Percentiles rank a stretch among this genome's conserved stretches.
Conservation (phyloP, 2,329 filamentous ascomycete species). For the Diaporthe ampelina region DNA sequence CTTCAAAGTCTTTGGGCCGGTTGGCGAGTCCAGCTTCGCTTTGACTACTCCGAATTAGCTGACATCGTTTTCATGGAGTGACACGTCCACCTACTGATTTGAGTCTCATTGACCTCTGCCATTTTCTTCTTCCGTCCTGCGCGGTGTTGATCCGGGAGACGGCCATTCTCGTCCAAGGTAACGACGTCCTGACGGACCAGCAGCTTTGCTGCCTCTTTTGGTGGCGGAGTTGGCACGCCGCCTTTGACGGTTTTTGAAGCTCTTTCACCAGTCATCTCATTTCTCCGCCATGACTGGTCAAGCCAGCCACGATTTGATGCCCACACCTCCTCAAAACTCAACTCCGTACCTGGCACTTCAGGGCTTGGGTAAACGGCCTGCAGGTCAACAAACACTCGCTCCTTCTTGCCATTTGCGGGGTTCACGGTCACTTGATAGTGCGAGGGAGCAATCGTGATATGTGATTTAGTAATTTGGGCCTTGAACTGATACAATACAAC, state of each 20-base stretch:
- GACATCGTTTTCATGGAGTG: neutral
- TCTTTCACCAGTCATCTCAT: conserved; percentile 45
- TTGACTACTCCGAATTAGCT: conserved; percentile 74
- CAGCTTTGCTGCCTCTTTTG: conserved; percentile 54
- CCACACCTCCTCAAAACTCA: conserved; percentile 93
- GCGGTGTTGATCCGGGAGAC: conserved; percentile 58
- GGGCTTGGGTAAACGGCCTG: conserved; percentile 86
- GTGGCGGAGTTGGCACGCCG: conserved; percentile 48
- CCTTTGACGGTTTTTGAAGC: conserved; percentile 43
- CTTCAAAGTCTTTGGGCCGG: conserved; percentile 85
- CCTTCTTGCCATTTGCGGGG: conserved; percentile 83
- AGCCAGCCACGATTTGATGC: conserved; percentile 82
- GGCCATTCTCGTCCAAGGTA: conserved; percentile 73
- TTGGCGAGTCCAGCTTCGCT: conserved; percentile 91
- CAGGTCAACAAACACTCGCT: conserved; percentile 89
- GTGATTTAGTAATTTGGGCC: conserved; percentile 71
- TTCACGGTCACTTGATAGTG: conserved; percentile 86
- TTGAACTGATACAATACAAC: conserved; percentile 71
- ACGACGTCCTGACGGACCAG: conserved; percentile 60
- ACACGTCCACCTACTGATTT: conserved; percentile 78
- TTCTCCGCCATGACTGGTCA: conserved; percentile 68
- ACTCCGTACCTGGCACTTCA: conserved; percentile 78
- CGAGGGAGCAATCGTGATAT: conserved; percentile 77
- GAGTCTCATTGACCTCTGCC: conserved; percentile 90
- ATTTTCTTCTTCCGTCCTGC: conserved; percentile 80